Conservation (phyloP, 1,284 basidiomycete genomes). For the Trichosporon sp. region DNA sequence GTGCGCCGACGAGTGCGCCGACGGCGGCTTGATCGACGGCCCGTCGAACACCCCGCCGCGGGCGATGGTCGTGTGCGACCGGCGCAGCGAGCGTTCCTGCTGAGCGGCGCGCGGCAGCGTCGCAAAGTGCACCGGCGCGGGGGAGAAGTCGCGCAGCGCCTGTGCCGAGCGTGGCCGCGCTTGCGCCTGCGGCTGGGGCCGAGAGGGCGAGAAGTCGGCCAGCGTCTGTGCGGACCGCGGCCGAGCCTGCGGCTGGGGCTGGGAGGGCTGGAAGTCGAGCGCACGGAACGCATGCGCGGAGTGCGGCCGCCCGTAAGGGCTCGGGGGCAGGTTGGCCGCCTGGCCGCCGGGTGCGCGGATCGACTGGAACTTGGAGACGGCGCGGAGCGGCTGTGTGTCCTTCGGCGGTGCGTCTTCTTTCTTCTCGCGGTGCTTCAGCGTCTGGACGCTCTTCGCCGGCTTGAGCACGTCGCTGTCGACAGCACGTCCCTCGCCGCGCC, state of each 20-base stretch:
- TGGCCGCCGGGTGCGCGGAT: not conserved
- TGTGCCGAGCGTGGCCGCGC: not conserved
- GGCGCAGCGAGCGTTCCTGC: not conserved
- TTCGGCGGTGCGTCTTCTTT: not conserved
- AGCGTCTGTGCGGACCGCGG: not conserved
- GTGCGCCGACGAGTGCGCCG: slow-evolving; percentile 6
- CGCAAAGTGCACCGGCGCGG: not conserved
- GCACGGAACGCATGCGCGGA: not conserved
- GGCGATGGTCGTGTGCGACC: not conserved
- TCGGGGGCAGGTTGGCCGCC: not conserved
- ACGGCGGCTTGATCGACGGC: not conserved
- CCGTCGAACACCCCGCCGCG: not conserved
- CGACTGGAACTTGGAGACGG: not conserved
- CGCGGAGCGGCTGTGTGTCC: not conserved
- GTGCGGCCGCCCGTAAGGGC: not conserved
- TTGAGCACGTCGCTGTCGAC: not conserved
- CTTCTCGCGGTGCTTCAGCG: not conserved
- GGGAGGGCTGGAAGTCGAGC: not conserved
- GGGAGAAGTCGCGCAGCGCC: not conserved
- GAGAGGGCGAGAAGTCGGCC: not conserved
- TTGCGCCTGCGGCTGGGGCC: not conserved
- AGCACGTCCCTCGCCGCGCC: not conserved
- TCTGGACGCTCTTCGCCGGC: not conserved
- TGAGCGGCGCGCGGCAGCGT: not conserved
- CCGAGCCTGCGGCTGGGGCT: not conserved